These are phyloP conservation scores for Tolypocladium ovalisporum DNA, from an alignment of 2,329 filamentous ascomycete genomes.

Conservation along the genomic window DNA sequence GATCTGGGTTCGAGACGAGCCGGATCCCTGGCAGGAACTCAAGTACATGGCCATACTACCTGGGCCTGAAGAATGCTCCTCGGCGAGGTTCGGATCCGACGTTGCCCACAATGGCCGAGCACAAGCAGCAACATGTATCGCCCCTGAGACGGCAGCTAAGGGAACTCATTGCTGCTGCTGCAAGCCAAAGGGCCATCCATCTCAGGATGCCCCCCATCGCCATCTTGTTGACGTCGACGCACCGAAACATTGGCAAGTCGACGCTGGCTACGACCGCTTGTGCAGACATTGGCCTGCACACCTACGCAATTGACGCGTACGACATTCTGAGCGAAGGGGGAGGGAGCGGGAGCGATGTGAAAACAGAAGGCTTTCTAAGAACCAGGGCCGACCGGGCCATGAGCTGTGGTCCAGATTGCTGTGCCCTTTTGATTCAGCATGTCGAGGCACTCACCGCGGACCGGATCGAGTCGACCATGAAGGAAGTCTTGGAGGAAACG, in stretches of 20 bases:
- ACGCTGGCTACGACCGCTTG: constrained; percentile 67
- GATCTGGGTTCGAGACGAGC: constrained; percentile 78
- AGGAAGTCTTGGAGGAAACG: constrained; percentile 69
- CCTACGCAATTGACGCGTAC: constrained; percentile 80
- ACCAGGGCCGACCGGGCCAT: constrained; percentile 81
- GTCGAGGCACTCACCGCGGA: constrained; percentile 87
- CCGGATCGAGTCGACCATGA: constrained; percentile 74
- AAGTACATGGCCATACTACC: constrained; percentile 83
- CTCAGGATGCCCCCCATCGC: constrained; percentile 80
- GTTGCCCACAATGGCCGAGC: constrained; percentile 31
- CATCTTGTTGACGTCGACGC: constrained; percentile 80
- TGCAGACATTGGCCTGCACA: constrained; percentile 81
- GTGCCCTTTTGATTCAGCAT: constrained; percentile 76
- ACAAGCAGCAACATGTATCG: constrained; percentile 39
- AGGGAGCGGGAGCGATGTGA: constrained; percentile 78
- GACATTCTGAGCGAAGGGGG: constrained; percentile 84
- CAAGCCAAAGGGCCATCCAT: constrained; percentile 76
- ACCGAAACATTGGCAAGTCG: constrained; percentile 89
- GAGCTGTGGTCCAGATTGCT: constrained; percentile 75
- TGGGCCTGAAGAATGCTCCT: constrained; percentile 62
- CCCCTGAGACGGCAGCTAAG: constrained; percentile 61
- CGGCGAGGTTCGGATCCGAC: constrained; percentile 28
- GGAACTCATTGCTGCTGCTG: constrained; percentile 79
- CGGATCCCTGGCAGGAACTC: constrained; percentile 65
- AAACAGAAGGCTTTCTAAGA: constrained; percentile 84